Base-by-base conservation (phyloP, 352 stramenopile species). In the Globisporangium emineosum region DNA sequence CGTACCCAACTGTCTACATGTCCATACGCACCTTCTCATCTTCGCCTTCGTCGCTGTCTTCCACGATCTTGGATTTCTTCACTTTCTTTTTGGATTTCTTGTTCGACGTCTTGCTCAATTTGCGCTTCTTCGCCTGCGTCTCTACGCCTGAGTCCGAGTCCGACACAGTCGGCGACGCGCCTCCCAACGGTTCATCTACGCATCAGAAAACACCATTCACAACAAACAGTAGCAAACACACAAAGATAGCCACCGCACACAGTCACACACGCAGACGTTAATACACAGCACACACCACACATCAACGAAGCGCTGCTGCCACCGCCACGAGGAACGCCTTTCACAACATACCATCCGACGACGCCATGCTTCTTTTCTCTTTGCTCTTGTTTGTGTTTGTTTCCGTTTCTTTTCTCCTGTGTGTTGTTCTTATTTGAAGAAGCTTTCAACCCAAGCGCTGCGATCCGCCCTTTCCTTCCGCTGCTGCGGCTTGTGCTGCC, bases 61-160 rank as follows among this genome's bases (percentile, higher is more conserved):
- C 74, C 51, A 86, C 71, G 25, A 81, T 83, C 63, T 93, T 93
- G 5, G 69, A 69, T 60, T 91, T 88, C 51, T 86, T 83, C 37
- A 67, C 71, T 62, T 87, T 89, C 63, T 83, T 83, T 64, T 81
- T 83, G 43, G 65, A 68, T 56, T 65, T 65, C 51, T 81, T 75
- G 54, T 78, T 51, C 23, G 45, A 50, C 19, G 55, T 32, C 54
- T 78, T 78, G 30, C 71, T 89, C 51, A 91, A 45, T 62, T 89
- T 90, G 59, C 85, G 85, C 75, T 94, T 94, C 73, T 80, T 72
- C 25, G 73, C 66, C 56, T 78, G 50, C 56, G 79, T 79, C 25
- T 89, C 79, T 1, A 64, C 70, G 37, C 86, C 88, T 27, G 86
- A 92, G 62, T 93, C 88, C 58, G 88, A 96, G 63, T 95, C 86